phyloP scores from a whole-genome alignment of 1,284 basidiomycete genomes.

The Puccinia horiana region DNA sequence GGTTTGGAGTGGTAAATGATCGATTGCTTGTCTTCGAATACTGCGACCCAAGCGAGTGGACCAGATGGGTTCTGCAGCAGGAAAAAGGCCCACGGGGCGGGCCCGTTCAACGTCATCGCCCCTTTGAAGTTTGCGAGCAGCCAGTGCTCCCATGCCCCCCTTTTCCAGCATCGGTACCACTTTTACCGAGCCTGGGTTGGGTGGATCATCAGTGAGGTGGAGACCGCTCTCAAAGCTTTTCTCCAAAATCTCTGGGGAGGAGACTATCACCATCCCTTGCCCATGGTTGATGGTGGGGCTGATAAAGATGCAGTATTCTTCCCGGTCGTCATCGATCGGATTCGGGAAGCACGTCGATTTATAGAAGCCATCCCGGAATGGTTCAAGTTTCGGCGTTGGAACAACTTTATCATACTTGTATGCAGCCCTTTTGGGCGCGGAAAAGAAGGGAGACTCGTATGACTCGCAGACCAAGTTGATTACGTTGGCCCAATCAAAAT shows the following conservation, averaged over 20 bases:
- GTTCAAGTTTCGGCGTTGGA: not conserved
- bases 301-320: slow-evolving; percentile 29
- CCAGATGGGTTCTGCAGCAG: not conserved
- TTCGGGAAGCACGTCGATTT: slow-evolving; percentile 14
- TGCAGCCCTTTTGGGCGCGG: not conserved
- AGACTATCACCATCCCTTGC: slow-evolving; percentile 37
- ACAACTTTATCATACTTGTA: not conserved
- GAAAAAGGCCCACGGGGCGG: not conserved
- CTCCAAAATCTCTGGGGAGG: not conserved
- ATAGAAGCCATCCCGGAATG: slow-evolving; percentile 30
- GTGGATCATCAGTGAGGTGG: slow-evolving; percentile 24
- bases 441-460: not conserved
- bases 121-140: not conserved
- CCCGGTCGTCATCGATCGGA: not conserved
- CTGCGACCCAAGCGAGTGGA: not conserved
- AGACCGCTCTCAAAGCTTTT: not conserved
- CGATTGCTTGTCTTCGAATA: slow-evolving; percentile 26
- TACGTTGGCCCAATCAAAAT: not conserved
- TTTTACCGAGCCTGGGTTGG: not conserved
- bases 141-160: slow-evolving; percentile 31
- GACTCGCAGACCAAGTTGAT: not conserved
- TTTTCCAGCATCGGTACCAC: slow-evolving; percentile 37
- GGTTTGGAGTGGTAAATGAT: slow-evolving; percentile 33
- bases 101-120: slow-evolving; percentile 8
- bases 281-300: slow-evolving; percentile 34